phyloP scores from a whole-genome alignment of 2,329 filamentous ascomycete species.

The Penicillium sp. region DNA sequence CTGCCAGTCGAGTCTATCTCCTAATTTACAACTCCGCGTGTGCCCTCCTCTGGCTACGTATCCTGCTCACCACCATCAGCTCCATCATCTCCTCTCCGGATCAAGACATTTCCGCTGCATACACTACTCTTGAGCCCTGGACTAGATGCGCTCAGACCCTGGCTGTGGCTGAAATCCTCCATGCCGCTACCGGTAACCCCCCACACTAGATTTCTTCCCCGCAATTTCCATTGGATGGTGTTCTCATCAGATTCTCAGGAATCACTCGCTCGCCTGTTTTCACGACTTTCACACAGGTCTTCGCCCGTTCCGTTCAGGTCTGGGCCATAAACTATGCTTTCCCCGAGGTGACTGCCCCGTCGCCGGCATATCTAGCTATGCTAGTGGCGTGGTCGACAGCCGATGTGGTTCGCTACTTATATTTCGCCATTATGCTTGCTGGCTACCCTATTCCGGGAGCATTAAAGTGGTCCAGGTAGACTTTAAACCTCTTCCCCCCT shows the following conservation, averaged over 20 bases:
- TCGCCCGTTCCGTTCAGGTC: slow-evolving; percentile 36
- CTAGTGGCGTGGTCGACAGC: slow-evolving; percentile 34
- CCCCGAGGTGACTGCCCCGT: slow-evolving; percentile 20
- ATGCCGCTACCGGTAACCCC: slow-evolving; percentile 27
- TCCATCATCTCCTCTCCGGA: slow-evolving; percentile 7
- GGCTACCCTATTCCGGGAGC: slow-evolving; percentile 14
- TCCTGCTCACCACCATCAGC: slow-evolving; percentile 23
- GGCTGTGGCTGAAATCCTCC: slow-evolving; percentile 31
- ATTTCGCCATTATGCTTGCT: slow-evolving; percentile 29
- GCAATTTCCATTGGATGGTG: background rate
- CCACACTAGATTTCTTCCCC: background rate
- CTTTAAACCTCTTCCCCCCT: background rate
- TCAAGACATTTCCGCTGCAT: slow-evolving; percentile 15
- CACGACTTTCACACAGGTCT: slow-evolving; percentile 36
- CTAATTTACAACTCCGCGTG: slow-evolving; percentile 30
- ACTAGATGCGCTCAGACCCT: slow-evolving; percentile 32
- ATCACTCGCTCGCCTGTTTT: slow-evolving; percentile 33
- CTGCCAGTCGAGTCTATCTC: slow-evolving; percentile 23
- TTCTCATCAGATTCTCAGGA: slow-evolving; percentile 20
- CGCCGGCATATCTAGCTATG: slow-evolving; percentile 29
- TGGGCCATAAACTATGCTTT: slow-evolving; percentile 36
- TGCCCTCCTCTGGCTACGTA: slow-evolving; percentile 29
- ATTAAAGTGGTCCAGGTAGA: slow-evolving; percentile 32
- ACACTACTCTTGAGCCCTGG: slow-evolving; percentile 29
- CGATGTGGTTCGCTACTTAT: slow-evolving; percentile 31